These are phyloP conservation scores for Xylaria arbuscula DNA, from an alignment of 2,329 filamentous ascomycete genomes.

Conservation along the genomic window DNA sequence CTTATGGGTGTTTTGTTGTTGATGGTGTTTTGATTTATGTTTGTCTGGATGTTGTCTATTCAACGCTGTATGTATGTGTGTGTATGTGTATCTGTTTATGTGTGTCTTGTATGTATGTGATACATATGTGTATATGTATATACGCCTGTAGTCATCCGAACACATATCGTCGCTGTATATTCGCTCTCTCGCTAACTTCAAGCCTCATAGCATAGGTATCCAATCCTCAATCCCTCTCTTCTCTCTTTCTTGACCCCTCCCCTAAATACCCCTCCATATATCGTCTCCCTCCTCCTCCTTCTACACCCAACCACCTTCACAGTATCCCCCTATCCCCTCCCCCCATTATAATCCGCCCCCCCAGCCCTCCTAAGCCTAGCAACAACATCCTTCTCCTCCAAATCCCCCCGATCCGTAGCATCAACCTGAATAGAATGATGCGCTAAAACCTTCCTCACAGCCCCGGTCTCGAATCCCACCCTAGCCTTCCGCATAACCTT, in stretches of 20 bases:
- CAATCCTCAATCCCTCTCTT: background rate
- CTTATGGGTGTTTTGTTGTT: background rate
- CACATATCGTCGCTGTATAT: conserved; percentile 8
- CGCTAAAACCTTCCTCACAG: conserved; percentile 71
- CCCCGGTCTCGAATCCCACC: conserved; percentile 73
- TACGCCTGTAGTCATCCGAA: conserved; percentile 21
- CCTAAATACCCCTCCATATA: background rate
- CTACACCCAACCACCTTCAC: background rate
- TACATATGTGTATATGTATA: conserved; percentile 7
- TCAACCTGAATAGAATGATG: conserved; percentile 75
- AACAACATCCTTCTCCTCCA: conserved; percentile 72
- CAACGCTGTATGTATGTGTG: conserved; percentile 36
- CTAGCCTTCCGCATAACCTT: conserved; percentile 77
- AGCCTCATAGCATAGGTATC: conserved; percentile 18
- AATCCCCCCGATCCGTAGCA: conserved; percentile 68
- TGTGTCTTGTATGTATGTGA: background rate
- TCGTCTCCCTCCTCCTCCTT: background rate
- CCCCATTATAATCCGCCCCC: conserved; percentile 78
- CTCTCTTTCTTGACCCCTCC: background rate
- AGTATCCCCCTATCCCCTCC: conserved; percentile 58
- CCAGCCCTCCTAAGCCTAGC: conserved; percentile 71
- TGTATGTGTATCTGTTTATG: conserved; percentile 19
- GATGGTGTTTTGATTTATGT: background rate
- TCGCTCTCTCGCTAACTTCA: conserved; percentile 18
- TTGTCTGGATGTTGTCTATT: conserved; percentile 35